Evolutionary conservation across 164 flowering plant species (phyloP).

Genomic region (Berberis thunbergii): DNA sequence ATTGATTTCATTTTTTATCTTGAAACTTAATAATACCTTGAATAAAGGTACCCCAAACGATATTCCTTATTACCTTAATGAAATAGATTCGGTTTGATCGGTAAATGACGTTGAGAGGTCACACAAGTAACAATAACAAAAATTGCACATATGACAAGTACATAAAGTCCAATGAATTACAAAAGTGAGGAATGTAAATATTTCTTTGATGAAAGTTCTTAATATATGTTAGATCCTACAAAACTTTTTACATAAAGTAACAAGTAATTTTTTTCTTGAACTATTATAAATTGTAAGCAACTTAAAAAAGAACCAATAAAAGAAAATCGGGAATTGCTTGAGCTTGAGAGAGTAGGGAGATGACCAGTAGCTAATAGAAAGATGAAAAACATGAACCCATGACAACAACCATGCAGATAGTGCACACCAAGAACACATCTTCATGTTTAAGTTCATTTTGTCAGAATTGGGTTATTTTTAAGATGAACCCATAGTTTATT

Average conservation of each 20-base stretch:
- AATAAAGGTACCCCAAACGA: constrained; percentile 70
- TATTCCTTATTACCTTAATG: constrained; percentile 69
- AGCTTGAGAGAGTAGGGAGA: constrained; percentile 44
- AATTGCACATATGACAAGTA: constrained; percentile 27
- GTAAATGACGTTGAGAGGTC: constrained; percentile 77
- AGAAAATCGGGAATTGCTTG: constrained; percentile 77
- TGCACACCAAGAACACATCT: constrained; percentile 87
- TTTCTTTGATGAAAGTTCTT: neutral
- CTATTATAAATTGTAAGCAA: neutral
- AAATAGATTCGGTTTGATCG: constrained; percentile 68
- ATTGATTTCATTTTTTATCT: no score
- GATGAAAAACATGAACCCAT: constrained; percentile 78
- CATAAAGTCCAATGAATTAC: neutral
- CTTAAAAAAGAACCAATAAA: constrained; percentile 43
- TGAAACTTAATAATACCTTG: constrained; percentile 37
- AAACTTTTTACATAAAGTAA: neutral
- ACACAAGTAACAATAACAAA: constrained; percentile 58
- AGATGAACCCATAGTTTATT: constrained; percentile 87
- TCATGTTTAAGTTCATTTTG: constrained; percentile 77
- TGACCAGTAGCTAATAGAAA: constrained; percentile 62
- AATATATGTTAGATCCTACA: neutral
- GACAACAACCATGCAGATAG: constrained; percentile 66
- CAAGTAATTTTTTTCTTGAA: neutral
- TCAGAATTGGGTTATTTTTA: constrained; percentile 53
- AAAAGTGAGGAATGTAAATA: no score